Evolutionary conservation across 2,329 filamentous ascomycete species (phyloP).

Genomic region (Pezicula radicicola): DNA sequence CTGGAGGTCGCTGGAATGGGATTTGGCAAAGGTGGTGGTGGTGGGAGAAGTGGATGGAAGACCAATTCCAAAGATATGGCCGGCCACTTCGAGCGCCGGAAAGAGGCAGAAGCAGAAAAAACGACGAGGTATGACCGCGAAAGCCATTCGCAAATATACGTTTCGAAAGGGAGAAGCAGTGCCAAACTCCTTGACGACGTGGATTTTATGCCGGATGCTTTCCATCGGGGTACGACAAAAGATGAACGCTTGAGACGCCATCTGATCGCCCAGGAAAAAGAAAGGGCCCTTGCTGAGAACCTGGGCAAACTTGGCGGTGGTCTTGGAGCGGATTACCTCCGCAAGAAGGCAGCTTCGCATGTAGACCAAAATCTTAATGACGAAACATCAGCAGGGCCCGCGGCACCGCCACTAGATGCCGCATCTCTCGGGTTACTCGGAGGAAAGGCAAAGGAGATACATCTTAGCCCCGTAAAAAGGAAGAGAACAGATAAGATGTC

Average conservation of each 20-base stretch:
- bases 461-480: conserved; percentile 58
- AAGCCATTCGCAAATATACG: conserved; percentile 55
- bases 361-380: conserved; percentile 3
- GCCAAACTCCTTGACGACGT: conserved; percentile 64
- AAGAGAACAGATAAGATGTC: conserved; percentile 43
- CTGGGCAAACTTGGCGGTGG: conserved; percentile 62
- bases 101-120: conserved; percentile 25
- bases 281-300: conserved; percentile 68
- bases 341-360: conserved; percentile 13
- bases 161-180: conserved; percentile 45
- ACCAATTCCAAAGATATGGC: conserved; percentile 18
- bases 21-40: conserved; percentile 33
- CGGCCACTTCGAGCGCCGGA: conserved; percentile 18
- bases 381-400: conserved; percentile 9
- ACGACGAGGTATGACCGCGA: conserved; percentile 51
- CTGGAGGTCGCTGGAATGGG: conserved; percentile 78
- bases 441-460: conserved; percentile 40
- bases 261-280: conserved; percentile 66
- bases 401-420: conserved; percentile 37
- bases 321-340: conserved; percentile 71
- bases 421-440: conserved; percentile 40
- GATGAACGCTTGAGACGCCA: conserved; percentile 64
- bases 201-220: conserved; percentile 52
- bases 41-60: conserved; percentile 28
- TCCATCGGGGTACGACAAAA: conserved; percentile 51